Base-by-base conservation (phyloP, 148 eudicot genomes). In the Rhododendron kiyosumense region DNA sequence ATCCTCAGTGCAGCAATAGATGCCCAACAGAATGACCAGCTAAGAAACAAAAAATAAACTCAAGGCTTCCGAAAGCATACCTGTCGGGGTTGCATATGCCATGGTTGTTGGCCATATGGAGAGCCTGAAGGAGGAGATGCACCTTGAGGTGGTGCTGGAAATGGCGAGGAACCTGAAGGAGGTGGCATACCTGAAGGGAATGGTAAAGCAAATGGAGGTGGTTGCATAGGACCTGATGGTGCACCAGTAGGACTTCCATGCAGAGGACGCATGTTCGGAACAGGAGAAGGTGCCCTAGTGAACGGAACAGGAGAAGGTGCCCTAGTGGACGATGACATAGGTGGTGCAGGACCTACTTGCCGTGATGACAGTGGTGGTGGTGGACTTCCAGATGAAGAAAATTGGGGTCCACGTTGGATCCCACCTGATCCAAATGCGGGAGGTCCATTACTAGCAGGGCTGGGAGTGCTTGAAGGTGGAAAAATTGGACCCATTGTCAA, bases 41-140 rank as follows among this genome's bases (percentile, higher is more conserved):
- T 83, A 24, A 30, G 41, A 46, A 51, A 79, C 69, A 15, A 17
- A 46, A n/a, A 13, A n/a, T 83, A 49, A 30, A 59, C 24, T 2
- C 30, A 59, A 20, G 36, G 51, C 81, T 85, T 77, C 11, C 9
- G 15, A 85, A 82, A 86, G 36, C 49, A 82, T 85, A 96, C 99
- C 95, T 96, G 98, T 26, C 85, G 91, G 9, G 89, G 81, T 86
- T 87, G 98, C 88, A 92, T 87, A 81, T 81, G 90, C 91, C 96
- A 93, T 43, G 94, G 86, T 86, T 92, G 98, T 86, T 89, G 79
- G 79, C 97, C 98, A 86, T 81, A 93, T 7, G 94, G 92, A 86
- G 99, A 79, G 82, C 94, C 94, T 11, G 88, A 75, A 67, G 93
- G 88, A 63, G 89, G 93, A 34, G 87, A 86, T 52, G 73, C 87